Percentiles rank a stretch among this genome's conserved stretches.
Evolutionary conservation across 2,329 filamentous ascomycete genomes (phyloP).

Genomic region (Fusarium luffae): DNA sequence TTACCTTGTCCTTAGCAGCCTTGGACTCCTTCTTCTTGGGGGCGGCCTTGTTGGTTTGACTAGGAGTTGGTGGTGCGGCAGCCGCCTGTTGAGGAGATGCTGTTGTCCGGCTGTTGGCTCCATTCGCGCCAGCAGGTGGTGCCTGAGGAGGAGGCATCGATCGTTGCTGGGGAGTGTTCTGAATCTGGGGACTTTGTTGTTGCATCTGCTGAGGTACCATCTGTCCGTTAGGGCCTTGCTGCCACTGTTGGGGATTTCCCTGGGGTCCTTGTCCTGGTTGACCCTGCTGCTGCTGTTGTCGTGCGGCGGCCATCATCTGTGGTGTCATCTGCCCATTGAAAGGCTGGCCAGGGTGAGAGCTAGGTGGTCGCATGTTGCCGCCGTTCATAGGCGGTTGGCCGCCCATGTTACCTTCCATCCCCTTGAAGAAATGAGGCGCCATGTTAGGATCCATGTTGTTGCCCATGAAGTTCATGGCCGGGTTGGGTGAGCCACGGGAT

Average conservation of each 20-base stretch:
- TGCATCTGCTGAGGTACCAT: constrained; percentile 56
- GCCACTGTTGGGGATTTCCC: constrained; percentile 51
- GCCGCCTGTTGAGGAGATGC: constrained; percentile 72
- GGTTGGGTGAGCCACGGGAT: constrained; percentile 73
- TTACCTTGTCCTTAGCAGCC: constrained; percentile 75
- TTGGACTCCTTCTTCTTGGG: constrained; percentile 82
- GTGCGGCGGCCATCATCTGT: constrained; percentile 65
- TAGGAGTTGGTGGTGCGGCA: constrained; percentile 80
- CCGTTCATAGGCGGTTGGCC: constrained; percentile 67
- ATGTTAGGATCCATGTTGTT: constrained; percentile 71
- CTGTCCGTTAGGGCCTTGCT: constrained; percentile 55
- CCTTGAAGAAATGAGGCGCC: constrained; percentile 69
- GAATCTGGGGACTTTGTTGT: constrained; percentile 59
- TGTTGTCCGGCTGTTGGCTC: constrained; percentile 65
- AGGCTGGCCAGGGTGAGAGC: constrained; percentile 70
- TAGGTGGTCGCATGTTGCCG: constrained; percentile 73
- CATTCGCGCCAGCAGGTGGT: constrained; percentile 59
- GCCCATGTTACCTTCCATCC: constrained; percentile 60
- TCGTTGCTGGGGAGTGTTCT: constrained; percentile 78
- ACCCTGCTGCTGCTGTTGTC: constrained; percentile 52
- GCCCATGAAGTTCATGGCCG: constrained; percentile 71
- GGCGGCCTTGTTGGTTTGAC: constrained; percentile 76
- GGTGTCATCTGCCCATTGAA: constrained; percentile 70
- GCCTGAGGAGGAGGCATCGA: constrained; percentile 75
- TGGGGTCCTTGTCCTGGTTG: constrained; percentile 49